Evolutionary conservation across 2,329 filamentous ascomycete species (phyloP).

Genomic region (Colletotrichum sp.): DNA sequence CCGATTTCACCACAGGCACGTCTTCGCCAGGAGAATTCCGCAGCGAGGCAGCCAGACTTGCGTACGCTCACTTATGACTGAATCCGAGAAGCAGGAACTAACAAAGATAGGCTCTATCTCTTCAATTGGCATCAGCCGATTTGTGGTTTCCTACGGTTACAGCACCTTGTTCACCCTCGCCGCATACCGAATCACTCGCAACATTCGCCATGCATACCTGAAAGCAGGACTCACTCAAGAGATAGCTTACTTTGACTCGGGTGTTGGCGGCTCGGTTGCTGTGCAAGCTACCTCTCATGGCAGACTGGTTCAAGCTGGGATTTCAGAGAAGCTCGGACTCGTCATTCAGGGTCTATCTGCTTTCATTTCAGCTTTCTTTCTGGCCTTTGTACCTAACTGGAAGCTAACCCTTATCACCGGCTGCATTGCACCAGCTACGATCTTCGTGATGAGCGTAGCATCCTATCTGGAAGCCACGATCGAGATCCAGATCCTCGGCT

Average conservation of each 20-base stretch:
- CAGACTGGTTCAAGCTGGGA: conserved; percentile 45
- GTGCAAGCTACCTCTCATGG: conserved; percentile 49
- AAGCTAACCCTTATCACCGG: conserved; percentile 46
- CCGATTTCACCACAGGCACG: conserved; percentile 32
- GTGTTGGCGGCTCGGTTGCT: conserved; percentile 44
- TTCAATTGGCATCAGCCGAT: conserved; percentile 59
- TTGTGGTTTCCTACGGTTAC: conserved; percentile 54
- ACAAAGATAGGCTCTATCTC: conserved; percentile 53
- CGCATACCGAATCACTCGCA: conserved; percentile 55
- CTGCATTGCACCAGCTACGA: conserved; percentile 33
- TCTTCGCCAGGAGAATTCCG: conserved; percentile 31
- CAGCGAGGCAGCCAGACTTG: conserved; percentile 30
- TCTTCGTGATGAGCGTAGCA: conserved; percentile 34
- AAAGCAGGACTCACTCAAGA: conserved; percentile 55
- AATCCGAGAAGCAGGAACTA: neutral
- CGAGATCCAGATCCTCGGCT: conserved; percentile 40
- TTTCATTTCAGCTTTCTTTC: conserved; percentile 41
- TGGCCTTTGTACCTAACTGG: conserved; percentile 45
- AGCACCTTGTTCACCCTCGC: conserved; percentile 52
- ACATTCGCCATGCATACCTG: conserved; percentile 53
- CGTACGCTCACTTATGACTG: conserved; percentile 25
- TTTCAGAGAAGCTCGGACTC: conserved; percentile 43
- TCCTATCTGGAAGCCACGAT: conserved; percentile 30
- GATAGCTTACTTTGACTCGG: conserved; percentile 53
- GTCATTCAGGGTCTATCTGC: conserved; percentile 42